Base-by-base conservation (phyloP, 2,329 filamentous ascomycete species). In the Venturiaceae sp. region DNA sequence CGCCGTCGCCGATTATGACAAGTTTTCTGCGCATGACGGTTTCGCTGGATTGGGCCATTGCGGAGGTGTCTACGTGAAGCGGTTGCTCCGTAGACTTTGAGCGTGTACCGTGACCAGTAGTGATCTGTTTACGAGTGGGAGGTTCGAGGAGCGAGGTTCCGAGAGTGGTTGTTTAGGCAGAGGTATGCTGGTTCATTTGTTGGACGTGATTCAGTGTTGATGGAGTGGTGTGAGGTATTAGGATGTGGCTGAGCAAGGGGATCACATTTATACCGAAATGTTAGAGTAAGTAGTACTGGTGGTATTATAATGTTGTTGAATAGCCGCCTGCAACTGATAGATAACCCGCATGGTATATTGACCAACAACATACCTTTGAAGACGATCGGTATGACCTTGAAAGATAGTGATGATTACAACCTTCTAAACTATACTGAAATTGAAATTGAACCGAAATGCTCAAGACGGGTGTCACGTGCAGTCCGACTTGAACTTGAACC, bases 1-100 rank as follows among this genome's bases (percentile, higher is more conserved):
- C 94, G 78, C 94, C 94, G 70, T 96, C 92, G 62, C 92, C 92
- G 68, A 96, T 96, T 66, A 96, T 96, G 68, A 96, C 92, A 69
- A 96, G 81, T 78, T 96, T 96, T 80, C 92, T 96, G 77, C 82
- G 79, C 75, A 85, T 85, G 61, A 84, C 82, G 69, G 83, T 83
- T 65, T 79, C 72, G 63, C 69, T 68, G 62, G 69, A 70, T 57
- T 72, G 68, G 63, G 71, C 70, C 71, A 73, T 73, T n/a, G 13
- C 55, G 39, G 26, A 9, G n/a, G 26, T 28, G 53, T 56, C 53
- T 56, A 41, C 53, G 36, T 32, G 54, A 39, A 50, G 61, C 66
- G 11, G 60, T 59, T 37, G 61, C 65, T 58, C 11, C 52, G 32
- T 54, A 50, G 23, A 19, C 44, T 30, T n/a, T n/a, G 44, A 1